Percentiles rank a stretch among this genome's conserved stretches.
Conservation (phyloP, 257 asterid genomes). For the Eucommia ulmoides region DNA sequence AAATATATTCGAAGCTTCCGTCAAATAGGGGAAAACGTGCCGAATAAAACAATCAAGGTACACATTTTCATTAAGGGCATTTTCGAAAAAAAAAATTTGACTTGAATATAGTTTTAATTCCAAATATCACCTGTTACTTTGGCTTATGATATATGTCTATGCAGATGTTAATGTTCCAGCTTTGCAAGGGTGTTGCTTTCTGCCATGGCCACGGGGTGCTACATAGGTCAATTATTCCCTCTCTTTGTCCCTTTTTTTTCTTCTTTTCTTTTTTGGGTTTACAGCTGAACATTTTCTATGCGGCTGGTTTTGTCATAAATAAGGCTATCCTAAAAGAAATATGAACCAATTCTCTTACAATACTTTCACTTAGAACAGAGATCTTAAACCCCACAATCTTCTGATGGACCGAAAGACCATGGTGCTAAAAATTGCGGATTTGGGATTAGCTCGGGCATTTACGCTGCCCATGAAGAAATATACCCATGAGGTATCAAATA, state of each 20-base stretch:
- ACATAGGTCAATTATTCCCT: too few species aligned
- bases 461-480: conserved; percentile 93
- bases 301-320: too few species aligned
- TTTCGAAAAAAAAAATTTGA: background rate
- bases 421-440: conserved; percentile 94
- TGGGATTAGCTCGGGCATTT: conserved; percentile 86
- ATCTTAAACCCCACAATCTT: conserved; percentile 93
- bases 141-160: background rate
- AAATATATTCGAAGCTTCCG: conserved; percentile 75
- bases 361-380: conserved; percentile 31
- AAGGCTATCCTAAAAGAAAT: background rate
- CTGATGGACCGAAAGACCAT: conserved; percentile 90
- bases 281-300: too few species aligned
- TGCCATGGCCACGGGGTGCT: conserved; percentile 95
- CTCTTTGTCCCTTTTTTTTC: too few species aligned
- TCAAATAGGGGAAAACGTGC: conserved; percentile 32
- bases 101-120: too few species aligned
- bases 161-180: conserved; percentile 91
- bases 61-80: background rate
- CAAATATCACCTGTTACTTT: background rate
- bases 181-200: conserved; percentile 90
- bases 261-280: too few species aligned
- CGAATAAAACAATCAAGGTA: conserved; percentile 50
- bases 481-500: conserved; percentile 94
- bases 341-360: background rate